These are phyloP conservation scores for Solanum ossicruentum DNA, from an alignment of 257 asterid genomes.

Conservation along the genomic window DNA sequence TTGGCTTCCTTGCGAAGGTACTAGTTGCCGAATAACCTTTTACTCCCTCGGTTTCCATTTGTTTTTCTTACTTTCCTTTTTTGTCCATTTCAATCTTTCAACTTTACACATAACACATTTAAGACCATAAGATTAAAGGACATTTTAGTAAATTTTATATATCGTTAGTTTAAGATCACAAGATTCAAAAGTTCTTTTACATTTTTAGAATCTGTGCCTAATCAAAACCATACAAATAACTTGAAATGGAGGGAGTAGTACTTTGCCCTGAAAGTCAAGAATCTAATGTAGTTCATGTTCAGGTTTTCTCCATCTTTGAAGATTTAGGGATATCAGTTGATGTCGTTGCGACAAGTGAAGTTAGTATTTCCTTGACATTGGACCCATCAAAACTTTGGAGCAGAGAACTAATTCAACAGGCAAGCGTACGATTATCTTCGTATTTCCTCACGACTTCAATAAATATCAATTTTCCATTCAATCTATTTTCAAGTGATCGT, in stretches of 20 bases:
- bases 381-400: slow-evolving; percentile 97
- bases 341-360: slow-evolving; percentile 96
- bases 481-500: neutral
- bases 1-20: slow-evolving; percentile 90
- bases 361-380: slow-evolving; percentile 78
- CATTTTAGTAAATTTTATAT: neutral
- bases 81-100: too few species aligned
- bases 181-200: neutral
- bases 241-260: neutral
- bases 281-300: slow-evolving; percentile 1
- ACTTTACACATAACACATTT: too few species aligned
- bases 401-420: slow-evolving; percentile 93
- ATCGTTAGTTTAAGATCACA: neutral
- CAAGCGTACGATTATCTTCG: slow-evolving; percentile 31
- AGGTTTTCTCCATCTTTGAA: slow-evolving; percentile 82
- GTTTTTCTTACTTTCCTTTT: neutral
- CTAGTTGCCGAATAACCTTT: neutral
- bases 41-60: neutral
- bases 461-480: neutral
- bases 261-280: neutral
- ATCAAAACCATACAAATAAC: neutral
- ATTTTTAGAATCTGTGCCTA: neutral
- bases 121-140: too few species aligned
- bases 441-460: neutral
- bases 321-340: slow-evolving; percentile 93